phyloP scores from a whole-genome alignment of 1,139 yeast genomes.

The Yamadazyma aaseri region DNA sequence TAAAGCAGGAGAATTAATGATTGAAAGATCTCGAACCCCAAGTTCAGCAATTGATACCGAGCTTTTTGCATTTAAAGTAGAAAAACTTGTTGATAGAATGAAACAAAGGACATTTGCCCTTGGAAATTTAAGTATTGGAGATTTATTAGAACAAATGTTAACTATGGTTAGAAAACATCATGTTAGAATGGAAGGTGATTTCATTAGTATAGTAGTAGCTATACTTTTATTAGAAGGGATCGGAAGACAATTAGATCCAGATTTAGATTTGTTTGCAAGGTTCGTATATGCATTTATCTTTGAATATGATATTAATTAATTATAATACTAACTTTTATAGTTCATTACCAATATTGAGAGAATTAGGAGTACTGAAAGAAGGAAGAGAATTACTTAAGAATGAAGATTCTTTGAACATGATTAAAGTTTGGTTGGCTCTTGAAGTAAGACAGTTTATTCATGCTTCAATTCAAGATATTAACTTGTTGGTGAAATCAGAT shows the following conservation, averaged over 20 bases:
- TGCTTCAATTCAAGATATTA: conserved; percentile 76
- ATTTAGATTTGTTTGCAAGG: conserved; percentile 92
- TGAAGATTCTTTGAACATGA: conserved; percentile 70
- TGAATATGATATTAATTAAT: conserved; percentile 54
- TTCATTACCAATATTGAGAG: conserved; percentile 85
- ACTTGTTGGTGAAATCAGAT: conserved; percentile 48
- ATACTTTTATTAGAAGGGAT: conserved; percentile 88
- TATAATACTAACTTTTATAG: conserved; percentile 37
- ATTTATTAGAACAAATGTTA: conserved; percentile 79
- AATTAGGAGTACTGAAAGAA: conserved; percentile 70
- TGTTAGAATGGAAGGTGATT: conserved; percentile 97
- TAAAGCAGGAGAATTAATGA: conserved; percentile 92
- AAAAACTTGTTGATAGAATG: conserved; percentile 74
- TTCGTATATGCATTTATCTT: conserved; percentile 66
- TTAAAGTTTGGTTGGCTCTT: conserved; percentile 87
- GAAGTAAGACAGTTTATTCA: conserved; percentile 86
- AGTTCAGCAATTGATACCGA: conserved; percentile 85
- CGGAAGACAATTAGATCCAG: conserved; percentile 91
- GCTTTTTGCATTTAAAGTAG: conserved; percentile 83
- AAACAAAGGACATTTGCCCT: conserved; percentile 87
- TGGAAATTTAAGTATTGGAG: conserved; percentile 92
- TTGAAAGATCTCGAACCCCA: conserved; percentile 91
- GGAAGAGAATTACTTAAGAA: conserved; percentile 57
- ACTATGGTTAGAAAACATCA: conserved; percentile 92
- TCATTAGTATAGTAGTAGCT: conserved; percentile 89